Evolutionary conservation across 345 rosid species (phyloP).

Genomic region (Trapa incisa): DNA sequence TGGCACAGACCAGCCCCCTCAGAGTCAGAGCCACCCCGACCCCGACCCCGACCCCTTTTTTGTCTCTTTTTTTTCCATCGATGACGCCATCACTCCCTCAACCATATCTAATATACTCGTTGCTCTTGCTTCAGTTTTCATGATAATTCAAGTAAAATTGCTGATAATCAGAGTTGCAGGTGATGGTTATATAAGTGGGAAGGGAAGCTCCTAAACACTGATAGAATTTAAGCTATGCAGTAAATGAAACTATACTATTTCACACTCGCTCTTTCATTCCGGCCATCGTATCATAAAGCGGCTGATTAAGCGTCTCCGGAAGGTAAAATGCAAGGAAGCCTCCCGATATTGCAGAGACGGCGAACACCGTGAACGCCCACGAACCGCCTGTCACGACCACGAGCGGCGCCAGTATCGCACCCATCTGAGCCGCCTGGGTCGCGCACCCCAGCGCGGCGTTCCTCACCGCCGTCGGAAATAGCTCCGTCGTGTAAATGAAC

Average conservation of each 20-base stretch:
- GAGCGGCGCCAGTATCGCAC: slow-evolving; percentile 78
- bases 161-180: too few species aligned
- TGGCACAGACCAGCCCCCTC: neutral
- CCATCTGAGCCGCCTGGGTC: slow-evolving; percentile 74
- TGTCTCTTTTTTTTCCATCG: neutral
- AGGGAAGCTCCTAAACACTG: too few species aligned
- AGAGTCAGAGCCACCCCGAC: neutral
- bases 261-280: slow-evolving; percentile 58
- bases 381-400: slow-evolving; percentile 72
- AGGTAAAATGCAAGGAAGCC: slow-evolving; percentile 66
- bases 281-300: slow-evolving; percentile 70
- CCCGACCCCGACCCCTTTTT: neutral
- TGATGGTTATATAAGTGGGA: too few species aligned
- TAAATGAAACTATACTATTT: neutral
- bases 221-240: too few species aligned
- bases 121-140: too few species aligned
- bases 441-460: slow-evolving; percentile 82
- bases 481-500: slow-evolving; percentile 72
- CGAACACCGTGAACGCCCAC: slow-evolving; percentile 60
- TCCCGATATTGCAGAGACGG: slow-evolving; percentile 46
- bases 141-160: too few species aligned
- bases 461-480: slow-evolving; percentile 87
- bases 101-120: too few species aligned
- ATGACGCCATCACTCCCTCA: too few species aligned
- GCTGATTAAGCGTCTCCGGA: slow-evolving; percentile 78